Evolutionary conservation across 2,329 filamentous ascomycete genomes (phyloP).

Genomic region (Lecanicillium sp.): DNA sequence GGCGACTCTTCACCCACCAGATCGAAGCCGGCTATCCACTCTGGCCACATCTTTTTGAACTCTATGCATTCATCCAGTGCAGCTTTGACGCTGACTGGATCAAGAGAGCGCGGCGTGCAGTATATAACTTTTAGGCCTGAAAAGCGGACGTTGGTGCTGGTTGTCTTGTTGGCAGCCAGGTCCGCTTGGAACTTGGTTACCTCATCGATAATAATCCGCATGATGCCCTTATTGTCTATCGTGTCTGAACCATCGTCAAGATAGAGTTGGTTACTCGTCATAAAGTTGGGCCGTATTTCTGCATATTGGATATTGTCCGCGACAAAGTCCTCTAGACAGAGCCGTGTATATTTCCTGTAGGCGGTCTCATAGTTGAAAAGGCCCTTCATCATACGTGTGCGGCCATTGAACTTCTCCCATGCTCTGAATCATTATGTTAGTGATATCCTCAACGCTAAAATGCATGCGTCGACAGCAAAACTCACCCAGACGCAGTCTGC

Average conservation of each 20-base stretch:
- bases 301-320: conserved; percentile 62
- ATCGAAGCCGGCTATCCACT: conserved; percentile 65
- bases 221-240: conserved; percentile 50
- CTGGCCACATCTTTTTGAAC: conserved; percentile 48
- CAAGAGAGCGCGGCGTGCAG: conserved; percentile 58
- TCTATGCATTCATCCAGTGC: conserved; percentile 54
- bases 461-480: no score
- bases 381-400: conserved; percentile 66
- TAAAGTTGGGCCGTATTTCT: conserved; percentile 63
- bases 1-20: conserved; percentile 61
- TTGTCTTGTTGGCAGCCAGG: conserved; percentile 11
- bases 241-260: conserved; percentile 43
- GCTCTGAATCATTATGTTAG: conserved; percentile 26
- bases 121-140: conserved; percentile 65
- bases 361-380: conserved; percentile 60
- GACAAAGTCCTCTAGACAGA: conserved; percentile 54
- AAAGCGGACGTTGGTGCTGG: conserved; percentile 33
- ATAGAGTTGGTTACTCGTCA: conserved; percentile 55
- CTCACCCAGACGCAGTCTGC: conserved; percentile 48
- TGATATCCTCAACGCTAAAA: no score
- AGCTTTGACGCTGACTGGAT: conserved; percentile 33
- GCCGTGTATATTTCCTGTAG: conserved; percentile 52
- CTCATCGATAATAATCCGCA: conserved; percentile 51
- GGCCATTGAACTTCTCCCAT: conserved; percentile 58
- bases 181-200: conserved; percentile 38